Evolutionary conservation across 2,329 filamentous ascomycete genomes (phyloP), one percentile per base, ranked within the genome.

Genomic region (Penicillium sp.): DNA sequence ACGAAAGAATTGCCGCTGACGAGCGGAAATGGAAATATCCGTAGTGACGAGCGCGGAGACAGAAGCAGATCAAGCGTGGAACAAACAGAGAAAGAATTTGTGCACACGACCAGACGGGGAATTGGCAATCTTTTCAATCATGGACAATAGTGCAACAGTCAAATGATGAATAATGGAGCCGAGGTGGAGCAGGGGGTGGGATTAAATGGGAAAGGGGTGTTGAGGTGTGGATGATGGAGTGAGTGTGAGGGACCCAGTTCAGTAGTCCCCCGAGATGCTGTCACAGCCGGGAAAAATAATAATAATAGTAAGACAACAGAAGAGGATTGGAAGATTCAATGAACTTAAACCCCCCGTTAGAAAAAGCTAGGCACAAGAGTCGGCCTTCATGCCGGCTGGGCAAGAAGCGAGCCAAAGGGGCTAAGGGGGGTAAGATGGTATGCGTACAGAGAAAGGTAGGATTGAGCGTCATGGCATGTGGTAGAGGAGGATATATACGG

Each of bases 61-160:
- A 35, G 22, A 48, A 28, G 35, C 25, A 37, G 22, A 48, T 42
- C 26, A 40, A 49, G 33, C 38, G 38, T 43, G 25, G n/a, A 33
- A 51, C 10, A 35, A 26, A 57, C 35, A 58, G 60, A 43, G 57
- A 59, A 16, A 13, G 43, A 59, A 61, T 61, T 58, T 49, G 43
- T 60, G 64, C 65, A 66, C 61, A 58, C 65, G 61, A 60, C 62
- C 59, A 62, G 52, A 48, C 52, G 67, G 65, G 59, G 62, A 63
- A 48, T 38, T 42, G 40, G 46, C 61, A 38, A 60, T 57, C 60
- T 63, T 60, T 68, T 68, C 58, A 63, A 65, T 63, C 56, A 65
- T 65, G 53, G 25, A 40, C 51, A 53, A 37, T 40, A 28, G 42
- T 37, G 13, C 35, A 26, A 26, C 28, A 26, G 42, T 53, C 16